Evolutionary conservation across 345 rosid genomes (phyloP), one percentile per base, ranked within the genome.

Genomic region (Corymbia maculata): DNA sequence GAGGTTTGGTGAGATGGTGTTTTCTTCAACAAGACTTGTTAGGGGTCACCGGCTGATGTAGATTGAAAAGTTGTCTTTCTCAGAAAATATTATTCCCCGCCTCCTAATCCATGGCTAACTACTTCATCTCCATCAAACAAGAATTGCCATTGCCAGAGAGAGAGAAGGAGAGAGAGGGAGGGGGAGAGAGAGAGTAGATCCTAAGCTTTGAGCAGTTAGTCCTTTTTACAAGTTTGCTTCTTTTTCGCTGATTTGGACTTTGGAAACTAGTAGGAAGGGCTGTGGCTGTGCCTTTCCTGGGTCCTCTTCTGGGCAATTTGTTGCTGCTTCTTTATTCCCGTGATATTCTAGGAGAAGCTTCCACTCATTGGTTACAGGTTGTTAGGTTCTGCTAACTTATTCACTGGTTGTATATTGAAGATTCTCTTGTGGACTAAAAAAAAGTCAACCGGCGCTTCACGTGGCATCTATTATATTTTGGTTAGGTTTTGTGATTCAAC

Each of bases 1-100:
- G 50, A 87, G 92, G 92, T 95, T 96, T 93, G 98, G 97, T 95
- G 95, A 91, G 92, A 91, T 90, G 96, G 90, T 24, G 79, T 89
- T 94, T 92, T 94, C 96, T 94, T 90, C 85, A 91, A 92, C 91
- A 79, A 91, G 87, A 89, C 85, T 91, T 89, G 90, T 87, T 88
- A 91, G 86, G 79, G 91, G 91, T 90, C 95, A 92, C 89, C 91
- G 89, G 89, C 32, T 32, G 93, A 92, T 88, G 91, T 94, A 92
- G 91, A 87, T 68, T 82, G 92, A 89, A 90, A 92, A 87, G 84
- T 90, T 90, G 94, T 94, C 93, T 90, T 85, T 89, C 90, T 93
- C 95, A 82, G 52, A 50, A 9, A 36, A 17, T 75, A 75, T 75
- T 75, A 75, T 75, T 75, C 82, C 82, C 82, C 82, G 49, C 28